Evolutionary conservation across 2,329 filamentous ascomycete genomes (phyloP).

Genomic region (Pseudogymnoascus sp.): DNA sequence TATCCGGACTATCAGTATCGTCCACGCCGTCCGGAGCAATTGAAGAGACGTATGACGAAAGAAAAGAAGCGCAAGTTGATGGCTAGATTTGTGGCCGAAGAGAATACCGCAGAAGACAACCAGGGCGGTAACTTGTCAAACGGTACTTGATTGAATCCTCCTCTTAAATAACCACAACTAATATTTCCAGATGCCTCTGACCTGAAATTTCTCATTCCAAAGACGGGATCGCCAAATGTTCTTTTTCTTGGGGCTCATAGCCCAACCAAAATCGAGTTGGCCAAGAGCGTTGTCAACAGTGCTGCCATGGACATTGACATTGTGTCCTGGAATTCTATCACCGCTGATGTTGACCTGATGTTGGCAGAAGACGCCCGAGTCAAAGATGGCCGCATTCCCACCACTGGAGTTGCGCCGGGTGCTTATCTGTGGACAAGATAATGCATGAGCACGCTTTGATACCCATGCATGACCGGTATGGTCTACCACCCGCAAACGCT

Average conservation of each 20-base stretch:
- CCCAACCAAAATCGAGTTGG: background rate
- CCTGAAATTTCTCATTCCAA: background rate
- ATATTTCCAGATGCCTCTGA: background rate
- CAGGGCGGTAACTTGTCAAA: background rate
- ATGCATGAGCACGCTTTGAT: background rate
- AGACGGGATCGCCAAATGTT: background rate
- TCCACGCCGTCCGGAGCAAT: background rate
- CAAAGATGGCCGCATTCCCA: background rate
- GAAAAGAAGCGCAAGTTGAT: background rate
- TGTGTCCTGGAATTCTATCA: background rate
- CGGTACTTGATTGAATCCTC: background rate
- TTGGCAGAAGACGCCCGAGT: background rate
- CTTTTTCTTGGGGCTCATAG: background rate
- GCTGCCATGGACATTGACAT: background rate
- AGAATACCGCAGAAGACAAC: background rate
- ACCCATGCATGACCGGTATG: background rate
- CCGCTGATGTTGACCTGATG: background rate
- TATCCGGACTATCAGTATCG: constrained; percentile 13
- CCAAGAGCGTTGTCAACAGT: background rate
- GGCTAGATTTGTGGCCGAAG: background rate
- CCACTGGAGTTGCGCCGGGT: background rate
- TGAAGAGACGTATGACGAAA: background rate
- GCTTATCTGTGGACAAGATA: background rate
- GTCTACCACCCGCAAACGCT: background rate
- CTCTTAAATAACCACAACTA: background rate